Evolutionary conservation across 805 yeast species (phyloP), one percentile per base, ranked within the genome.

Genomic region (Starmerella cellae): DNA sequence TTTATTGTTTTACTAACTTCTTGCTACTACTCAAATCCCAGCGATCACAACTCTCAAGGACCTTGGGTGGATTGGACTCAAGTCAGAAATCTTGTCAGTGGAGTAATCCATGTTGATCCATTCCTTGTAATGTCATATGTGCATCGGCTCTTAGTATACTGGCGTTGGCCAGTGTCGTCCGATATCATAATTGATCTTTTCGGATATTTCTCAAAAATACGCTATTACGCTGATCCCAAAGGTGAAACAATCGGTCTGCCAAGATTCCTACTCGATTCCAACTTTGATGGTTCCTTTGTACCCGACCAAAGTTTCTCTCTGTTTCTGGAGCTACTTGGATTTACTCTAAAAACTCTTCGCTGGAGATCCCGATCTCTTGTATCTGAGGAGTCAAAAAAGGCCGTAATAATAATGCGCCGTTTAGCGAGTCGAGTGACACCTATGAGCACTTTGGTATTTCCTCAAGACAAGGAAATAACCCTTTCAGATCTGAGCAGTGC

Each of bases 311-410:
- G 43, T 21, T 48, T 46, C 29, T 41, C 45, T 4, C 26, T 42
- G 24, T 54, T 54, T 36, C 32, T 53, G 17, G 58, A 54, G 29
- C 41, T 53, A 10, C 41, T 54, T 5, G 58, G 58, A 2, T 28
- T 39, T 18, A 46, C 55, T 2, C 27, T 54, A 39, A 38, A 39
- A 3, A 24, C 13, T 10, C 19, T 43, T 13, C 5, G n/a, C 5
- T n/a, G n/a, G n/a, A n/a, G n/a, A n/a, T n/a, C n/a, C n/a, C n/a
- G n/a, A n/a, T n/a, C n/a, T n/a, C n/a, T n/a, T n/a, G n/a, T 19
- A 10, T 4, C 10, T 2, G 18, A 29, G 11, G 46, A 42, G 14
- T 19, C 9, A 5, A 22, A 16, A 8, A 17, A 13, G 8, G 5
- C 35, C 35, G 14, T 24, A 1, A 19, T 9, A 5, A 30, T 23